A percentile compares a stretch with the other conserved stretches of the same genome.
Evolutionary conservation across 2,329 filamentous ascomycete species (phyloP).

Genomic region (Claviceps fusiformis): DNA sequence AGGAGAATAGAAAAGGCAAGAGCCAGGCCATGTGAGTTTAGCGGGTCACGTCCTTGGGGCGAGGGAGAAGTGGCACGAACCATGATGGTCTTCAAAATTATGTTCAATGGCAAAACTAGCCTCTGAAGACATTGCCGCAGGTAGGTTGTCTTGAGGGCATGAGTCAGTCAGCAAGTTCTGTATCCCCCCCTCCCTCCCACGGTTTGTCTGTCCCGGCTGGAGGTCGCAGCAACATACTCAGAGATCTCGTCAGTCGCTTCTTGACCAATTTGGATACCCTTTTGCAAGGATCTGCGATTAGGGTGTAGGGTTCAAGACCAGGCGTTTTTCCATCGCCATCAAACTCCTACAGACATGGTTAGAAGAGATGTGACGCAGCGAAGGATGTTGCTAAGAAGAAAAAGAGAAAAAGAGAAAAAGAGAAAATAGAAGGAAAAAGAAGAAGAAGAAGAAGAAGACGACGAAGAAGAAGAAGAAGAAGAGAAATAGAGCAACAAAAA

Average conservation of each 20-base stretch:
- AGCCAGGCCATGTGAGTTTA: too few species aligned
- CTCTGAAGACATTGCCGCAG: conserved; percentile 5
- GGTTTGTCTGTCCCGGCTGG: not conserved
- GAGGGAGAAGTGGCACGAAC: not conserved
- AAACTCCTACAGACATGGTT: conserved; percentile 4
- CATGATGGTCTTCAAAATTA: conserved; percentile 1
- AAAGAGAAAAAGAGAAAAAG: not conserved
- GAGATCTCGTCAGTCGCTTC: conserved; percentile 6
- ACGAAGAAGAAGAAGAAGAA: not conserved
- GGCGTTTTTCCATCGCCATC: conserved; percentile 7
- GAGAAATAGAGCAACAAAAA: too few species aligned
- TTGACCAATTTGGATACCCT: conserved; percentile 4
- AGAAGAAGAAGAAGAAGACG: too few species aligned
- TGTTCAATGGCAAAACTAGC: conserved; percentile 5
- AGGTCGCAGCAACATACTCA: not conserved
- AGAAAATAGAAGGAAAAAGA: too few species aligned
- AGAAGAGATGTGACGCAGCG: not conserved
- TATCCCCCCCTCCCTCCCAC: not conserved
- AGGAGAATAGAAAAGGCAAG: too few species aligned
- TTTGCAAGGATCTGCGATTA: conserved; percentile 6
- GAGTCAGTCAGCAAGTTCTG: not conserved
- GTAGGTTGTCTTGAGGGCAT: conserved; percentile 1
- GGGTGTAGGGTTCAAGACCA: conserved; percentile 6
- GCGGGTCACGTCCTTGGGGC: not conserved
- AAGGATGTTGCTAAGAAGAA: not conserved